Base-by-base conservation (phyloP, 2,329 filamentous ascomycete genomes). In the Helotiales sp. region DNA sequence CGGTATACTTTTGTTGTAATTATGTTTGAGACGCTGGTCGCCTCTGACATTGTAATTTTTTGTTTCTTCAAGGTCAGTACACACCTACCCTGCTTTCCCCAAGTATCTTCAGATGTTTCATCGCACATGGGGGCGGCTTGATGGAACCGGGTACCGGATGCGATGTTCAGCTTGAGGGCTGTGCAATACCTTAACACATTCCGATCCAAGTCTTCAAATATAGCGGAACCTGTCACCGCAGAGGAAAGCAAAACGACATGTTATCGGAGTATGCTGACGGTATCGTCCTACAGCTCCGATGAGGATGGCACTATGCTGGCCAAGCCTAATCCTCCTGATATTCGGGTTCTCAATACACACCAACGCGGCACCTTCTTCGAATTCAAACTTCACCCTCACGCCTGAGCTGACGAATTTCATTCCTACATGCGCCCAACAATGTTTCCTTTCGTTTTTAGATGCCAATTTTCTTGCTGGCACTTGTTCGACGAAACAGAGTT, bases 361-460 rank as follows among this genome's bases (percentile, higher is more conserved):
- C 58, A 69, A 66, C 64, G 70, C 71, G 15, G 37, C 37, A 22
- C 50, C 66, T 34, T 57, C 52, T 34, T 57, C 52, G 20, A 57
- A 57, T 11, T 15, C 52, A 15, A 67, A 63, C 47, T 69, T 67
- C 34, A 70, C 68, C 43, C 70, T 77, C 30, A 68, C 73, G 22
- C 43, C 71, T 60, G 72, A 77, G 54, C 55, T 77, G 28, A 75
- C 70, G 60, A 73, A 71, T 64, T 73, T 76, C 57, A 67, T 78
- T 70, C 76, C 76, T 32, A 32, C 62, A 37, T 92, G 90, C 74
- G 88, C 89, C 3, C 79, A 82, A 69, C 72, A 77, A 49, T 93
- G 91, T 76, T 83, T 93, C 72, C 74, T 83, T 69, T 84, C 84
- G 10, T 93, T 92, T 73, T 80, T 93, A 71, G 76, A 78, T n/a